phyloP scores from a whole-genome alignment of 2,329 filamentous ascomycete genomes.

The Penicillium fuscoglaucum region DNA sequence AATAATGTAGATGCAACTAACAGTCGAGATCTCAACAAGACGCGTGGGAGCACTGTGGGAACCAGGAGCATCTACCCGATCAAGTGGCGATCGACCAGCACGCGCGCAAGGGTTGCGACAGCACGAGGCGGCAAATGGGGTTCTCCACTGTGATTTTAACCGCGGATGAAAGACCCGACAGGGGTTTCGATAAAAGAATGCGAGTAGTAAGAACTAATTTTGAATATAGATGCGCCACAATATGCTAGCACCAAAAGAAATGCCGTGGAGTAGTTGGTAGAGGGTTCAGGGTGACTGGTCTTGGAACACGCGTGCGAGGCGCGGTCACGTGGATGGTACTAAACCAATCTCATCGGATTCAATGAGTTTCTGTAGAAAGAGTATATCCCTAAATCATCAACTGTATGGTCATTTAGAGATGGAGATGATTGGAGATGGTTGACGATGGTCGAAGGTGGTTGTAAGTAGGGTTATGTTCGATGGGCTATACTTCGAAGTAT shows the following conservation, averaged over 20 bases:
- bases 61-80: slow-evolving; percentile 23
- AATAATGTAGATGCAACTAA: slow-evolving; percentile 16
- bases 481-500: background rate
- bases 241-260: slow-evolving; percentile 7
- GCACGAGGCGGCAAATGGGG: slow-evolving; percentile 25
- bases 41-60: slow-evolving; percentile 11
- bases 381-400: background rate
- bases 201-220: background rate
- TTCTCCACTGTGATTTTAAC: slow-evolving; percentile 1
- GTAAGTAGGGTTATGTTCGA: background rate
- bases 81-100: slow-evolving; percentile 27
- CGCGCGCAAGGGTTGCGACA: slow-evolving; percentile 23
- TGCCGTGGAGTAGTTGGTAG: background rate
- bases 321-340: slow-evolving; percentile 34
- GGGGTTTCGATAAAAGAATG: background rate
- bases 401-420: background rate
- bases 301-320: slow-evolving; percentile 33
- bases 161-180: background rate
- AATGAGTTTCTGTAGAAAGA: background rate
- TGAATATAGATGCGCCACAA: slow-evolving; percentile 4
- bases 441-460: background rate
- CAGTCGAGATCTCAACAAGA: slow-evolving; percentile 18
- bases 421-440: background rate
- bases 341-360: background rate
- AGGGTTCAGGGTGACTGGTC: slow-evolving; percentile 14